Conservation (phyloP, 2,329 filamentous ascomycete genomes). For the Dothistroma septosporum region DNA sequence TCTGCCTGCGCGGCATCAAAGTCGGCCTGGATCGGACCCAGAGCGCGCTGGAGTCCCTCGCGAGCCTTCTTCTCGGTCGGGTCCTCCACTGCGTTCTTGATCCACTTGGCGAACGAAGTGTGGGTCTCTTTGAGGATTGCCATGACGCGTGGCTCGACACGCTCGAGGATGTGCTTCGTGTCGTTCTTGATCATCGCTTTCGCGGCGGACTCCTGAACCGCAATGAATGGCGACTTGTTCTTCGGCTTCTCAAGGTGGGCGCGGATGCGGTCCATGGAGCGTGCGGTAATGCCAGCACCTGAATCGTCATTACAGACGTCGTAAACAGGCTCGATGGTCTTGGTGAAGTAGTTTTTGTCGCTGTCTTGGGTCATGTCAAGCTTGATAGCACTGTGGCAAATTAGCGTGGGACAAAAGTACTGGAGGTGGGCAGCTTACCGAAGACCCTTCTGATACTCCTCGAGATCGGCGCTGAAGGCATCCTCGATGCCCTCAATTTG, state of each 20-base stretch:
- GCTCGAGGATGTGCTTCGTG: neutral
- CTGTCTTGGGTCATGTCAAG: constrained; percentile 9
- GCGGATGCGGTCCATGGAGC: neutral
- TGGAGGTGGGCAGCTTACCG: neutral
- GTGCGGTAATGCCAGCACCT: neutral
- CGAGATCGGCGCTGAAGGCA: neutral
- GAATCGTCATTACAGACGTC: constrained; percentile 5
- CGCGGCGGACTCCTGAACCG: neutral
- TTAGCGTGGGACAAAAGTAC: neutral
- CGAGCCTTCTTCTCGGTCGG: neutral
- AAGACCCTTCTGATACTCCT: neutral
- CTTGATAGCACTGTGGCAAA: constrained; percentile 8
- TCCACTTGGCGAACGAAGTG: constrained; percentile 1
- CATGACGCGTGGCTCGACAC: neutral
- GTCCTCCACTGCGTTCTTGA: neutral
- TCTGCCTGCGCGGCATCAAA: constrained; percentile 9
- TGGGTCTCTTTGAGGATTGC: constrained; percentile 1
- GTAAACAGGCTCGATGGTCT: constrained; percentile 11
- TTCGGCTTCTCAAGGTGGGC: neutral
- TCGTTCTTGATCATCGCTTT: neutral
- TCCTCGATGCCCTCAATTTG: constrained; percentile 3
- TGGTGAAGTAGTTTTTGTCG: constrained; percentile 7
- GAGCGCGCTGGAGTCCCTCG: neutral
- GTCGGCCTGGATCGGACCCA: neutral
- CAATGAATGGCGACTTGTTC: neutral